phyloP scores from a whole-genome alignment of 2,329 filamentous ascomycete species.

The Chrysosphaeria jannelii region DNA sequence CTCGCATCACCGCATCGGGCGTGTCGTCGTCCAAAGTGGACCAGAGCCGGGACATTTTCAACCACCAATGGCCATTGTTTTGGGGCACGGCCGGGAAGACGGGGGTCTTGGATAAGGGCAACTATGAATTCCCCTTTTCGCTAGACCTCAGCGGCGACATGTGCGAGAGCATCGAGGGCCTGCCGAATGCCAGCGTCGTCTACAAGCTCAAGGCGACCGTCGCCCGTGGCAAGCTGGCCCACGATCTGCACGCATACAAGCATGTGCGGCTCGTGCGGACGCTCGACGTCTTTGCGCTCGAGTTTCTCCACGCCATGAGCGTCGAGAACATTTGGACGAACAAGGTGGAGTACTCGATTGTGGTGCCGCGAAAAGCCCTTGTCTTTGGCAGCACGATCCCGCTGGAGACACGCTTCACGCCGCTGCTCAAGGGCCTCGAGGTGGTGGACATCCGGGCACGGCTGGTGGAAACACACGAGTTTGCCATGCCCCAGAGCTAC shows the following conservation, averaged over 20 bases:
- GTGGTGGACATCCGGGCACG: constrained; percentile 60
- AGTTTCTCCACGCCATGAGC: constrained; percentile 66
- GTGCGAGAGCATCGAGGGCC: constrained; percentile 72
- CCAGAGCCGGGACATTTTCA: constrained; percentile 27
- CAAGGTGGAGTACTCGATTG: constrained; percentile 87
- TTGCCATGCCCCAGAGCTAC: constrained; percentile 13
- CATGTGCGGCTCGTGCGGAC: constrained; percentile 52
- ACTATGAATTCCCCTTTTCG: constrained; percentile 65
- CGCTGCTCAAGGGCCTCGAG: constrained; percentile 62
- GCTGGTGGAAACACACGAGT: constrained; percentile 51
- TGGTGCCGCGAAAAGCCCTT: constrained; percentile 77
- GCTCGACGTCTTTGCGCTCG: constrained; percentile 42
- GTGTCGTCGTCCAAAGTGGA: constrained; percentile 28
- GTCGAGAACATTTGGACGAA: constrained; percentile 96
- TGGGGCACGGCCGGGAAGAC: constrained; percentile 24
- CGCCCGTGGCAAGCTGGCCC: constrained; percentile 58
- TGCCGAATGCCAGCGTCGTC: constrained; percentile 59
- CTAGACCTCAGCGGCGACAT: constrained; percentile 38
- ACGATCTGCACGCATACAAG: constrained; percentile 59
- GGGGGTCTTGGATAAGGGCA: constrained; percentile 33
- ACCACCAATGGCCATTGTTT: constrained; percentile 40
- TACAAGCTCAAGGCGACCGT: constrained; percentile 83
- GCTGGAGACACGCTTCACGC: constrained; percentile 64
- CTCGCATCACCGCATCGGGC: constrained; percentile 22
- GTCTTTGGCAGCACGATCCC: constrained; percentile 72